Evolutionary conservation across 1,139 yeast genomes (phyloP), one percentile per base, ranked within the genome.

Genomic region (Blastobotrys buckinghamii): DNA sequence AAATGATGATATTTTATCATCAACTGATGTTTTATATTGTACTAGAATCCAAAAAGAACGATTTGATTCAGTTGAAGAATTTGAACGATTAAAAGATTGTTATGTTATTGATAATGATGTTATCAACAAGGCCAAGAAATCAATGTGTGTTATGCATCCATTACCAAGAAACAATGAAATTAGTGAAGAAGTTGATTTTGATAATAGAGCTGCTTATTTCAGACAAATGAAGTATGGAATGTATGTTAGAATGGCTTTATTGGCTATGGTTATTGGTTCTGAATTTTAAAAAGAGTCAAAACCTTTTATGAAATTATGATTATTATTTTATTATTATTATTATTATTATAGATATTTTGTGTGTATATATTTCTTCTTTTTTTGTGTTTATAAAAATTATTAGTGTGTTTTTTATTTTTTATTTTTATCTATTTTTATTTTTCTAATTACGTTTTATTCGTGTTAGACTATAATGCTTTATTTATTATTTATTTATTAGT

Each of bases 91-190:
- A 68, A 92, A 89, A 78, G 95, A 92, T 68, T 77, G 87, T 29
- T 94, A 89, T 71, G 78, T 88, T 64, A 95, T 94, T 57, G 96
- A 92, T 73, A 90, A 92, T 79, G 83, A 79, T 72, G 85, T 92
- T 56, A 78, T 94, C 67, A 78, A 89, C 45, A 81, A 84, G 67
- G 97, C 98, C 61, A 94, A 94, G 75, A 89, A 88, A 70, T 97
- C 92, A 72, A 92, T 92, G 98, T 89, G 96, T 70, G 85, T 94
- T 55, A 84, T 94, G 95, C 99, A 94, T 69, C 99, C 99, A 68
- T 79, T 94, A 63, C 99, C 99, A 67, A 86, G 99, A 72, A 89
- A 88, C 58, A 84, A 81, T 62, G 99, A 94, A 74, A 90, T 94
- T 60, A 84, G 87, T 64, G 97, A 89, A 72, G 98, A 94, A 74